Conservation (phyloP, 768 basidiomycete species). For the Leccinellum albellum region DNA sequence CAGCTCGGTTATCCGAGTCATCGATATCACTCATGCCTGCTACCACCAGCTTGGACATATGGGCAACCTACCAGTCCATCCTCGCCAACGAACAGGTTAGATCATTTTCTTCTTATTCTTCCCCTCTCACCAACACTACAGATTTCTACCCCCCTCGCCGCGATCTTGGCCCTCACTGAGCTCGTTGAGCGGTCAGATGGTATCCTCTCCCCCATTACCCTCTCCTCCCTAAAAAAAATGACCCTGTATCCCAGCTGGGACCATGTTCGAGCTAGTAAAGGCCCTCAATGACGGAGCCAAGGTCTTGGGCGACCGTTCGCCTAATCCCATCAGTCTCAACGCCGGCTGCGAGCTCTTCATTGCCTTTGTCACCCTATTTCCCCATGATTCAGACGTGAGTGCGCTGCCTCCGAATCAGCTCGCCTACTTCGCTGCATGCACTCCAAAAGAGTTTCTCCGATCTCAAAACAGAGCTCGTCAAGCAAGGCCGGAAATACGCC, state of each 20-base stretch:
- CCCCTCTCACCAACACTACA: conserved; percentile 22
- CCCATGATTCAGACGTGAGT: conserved; percentile 76
- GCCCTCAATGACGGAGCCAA: conserved; percentile 76
- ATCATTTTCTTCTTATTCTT: not conserved
- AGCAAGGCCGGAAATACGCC: conserved; percentile 76
- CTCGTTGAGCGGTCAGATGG: conserved; percentile 77
- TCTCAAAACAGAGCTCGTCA: conserved; percentile 78
- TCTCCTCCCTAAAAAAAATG: not conserved
- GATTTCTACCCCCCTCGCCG: conserved; percentile 83
- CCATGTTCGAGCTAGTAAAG: conserved; percentile 89
- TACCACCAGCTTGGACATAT: conserved; percentile 40
- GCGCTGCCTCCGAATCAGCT: conserved; percentile 11
- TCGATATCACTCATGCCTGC: conserved; percentile 6
- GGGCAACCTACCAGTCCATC: conserved; percentile 53
- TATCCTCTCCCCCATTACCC: conserved; percentile 33
- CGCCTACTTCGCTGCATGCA: conserved; percentile 2
- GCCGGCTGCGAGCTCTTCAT: conserved; percentile 92
- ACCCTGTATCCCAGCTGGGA: conserved; percentile 54
- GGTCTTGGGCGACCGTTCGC: conserved; percentile 53
- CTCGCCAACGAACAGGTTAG: conserved; percentile 65
- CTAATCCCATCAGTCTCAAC: conserved; percentile 79
- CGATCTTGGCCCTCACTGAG: conserved; percentile 81
- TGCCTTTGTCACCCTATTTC: conserved; percentile 81
- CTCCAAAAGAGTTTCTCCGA: conserved; percentile 68
- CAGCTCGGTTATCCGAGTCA: not conserved